phyloP scores from a whole-genome alignment of 306 rosid genomes.

The Acmispon strigosus region DNA sequence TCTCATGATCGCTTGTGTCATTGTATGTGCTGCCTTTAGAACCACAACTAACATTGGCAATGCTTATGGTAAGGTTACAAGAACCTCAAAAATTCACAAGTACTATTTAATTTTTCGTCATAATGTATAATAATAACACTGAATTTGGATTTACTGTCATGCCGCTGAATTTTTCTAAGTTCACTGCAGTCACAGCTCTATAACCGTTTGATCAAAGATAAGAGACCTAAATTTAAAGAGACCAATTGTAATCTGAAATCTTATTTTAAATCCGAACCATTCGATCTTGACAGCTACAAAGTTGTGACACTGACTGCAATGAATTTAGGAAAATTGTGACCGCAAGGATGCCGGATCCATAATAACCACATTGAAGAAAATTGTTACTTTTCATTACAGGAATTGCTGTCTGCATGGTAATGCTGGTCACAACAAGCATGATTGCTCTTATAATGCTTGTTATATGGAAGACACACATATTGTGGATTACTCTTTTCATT shows the following conservation, averaged over 20 bases:
- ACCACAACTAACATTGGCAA: slow-evolving; percentile 49
- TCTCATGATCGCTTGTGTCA: slow-evolving; percentile 47
- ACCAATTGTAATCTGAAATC: too few relatives aligned
- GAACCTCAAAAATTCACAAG: neutral
- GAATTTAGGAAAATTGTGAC: too few relatives aligned
- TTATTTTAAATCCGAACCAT: too few relatives aligned
- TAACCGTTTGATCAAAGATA: too few relatives aligned
- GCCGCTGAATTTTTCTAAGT: too few relatives aligned
- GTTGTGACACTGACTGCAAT: too few relatives aligned
- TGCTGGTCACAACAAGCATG: slow-evolving; percentile 46
- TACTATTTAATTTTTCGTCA: neutral
- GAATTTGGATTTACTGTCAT: too few relatives aligned
- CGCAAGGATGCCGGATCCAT: too few relatives aligned
- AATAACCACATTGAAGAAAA: neutral
- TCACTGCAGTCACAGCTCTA: too few relatives aligned
- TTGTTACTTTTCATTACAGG: slow-evolving; percentile 11
- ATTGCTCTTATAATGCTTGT: slow-evolving; percentile 44
- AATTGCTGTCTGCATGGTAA: slow-evolving; percentile 48
- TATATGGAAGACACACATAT: slow-evolving; percentile 54
- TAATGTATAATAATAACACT: neutral
- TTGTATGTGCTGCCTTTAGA: slow-evolving; percentile 32
- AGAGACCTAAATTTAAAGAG: too few relatives aligned
- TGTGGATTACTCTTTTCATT: slow-evolving; percentile 36
- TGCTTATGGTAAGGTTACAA: slow-evolving; percentile 41
- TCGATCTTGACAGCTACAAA: too few relatives aligned